Evolutionary conservation across 2,329 filamentous ascomycete species (phyloP).

Genomic region (Ophiostoma pallidulum): DNA sequence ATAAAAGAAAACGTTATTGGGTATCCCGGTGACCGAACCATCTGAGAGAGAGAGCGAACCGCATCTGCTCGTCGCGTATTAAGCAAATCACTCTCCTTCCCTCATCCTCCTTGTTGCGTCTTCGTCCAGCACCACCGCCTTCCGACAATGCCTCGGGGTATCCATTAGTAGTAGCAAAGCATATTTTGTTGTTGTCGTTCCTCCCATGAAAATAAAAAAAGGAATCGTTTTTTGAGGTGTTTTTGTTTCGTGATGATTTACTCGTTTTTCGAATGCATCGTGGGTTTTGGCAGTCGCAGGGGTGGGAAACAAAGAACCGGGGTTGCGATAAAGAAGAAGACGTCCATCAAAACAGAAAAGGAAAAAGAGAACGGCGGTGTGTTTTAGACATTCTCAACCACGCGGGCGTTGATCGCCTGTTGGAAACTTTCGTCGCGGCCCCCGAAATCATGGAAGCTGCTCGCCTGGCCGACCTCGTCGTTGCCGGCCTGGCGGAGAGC

Average conservation of each 20-base stretch:
- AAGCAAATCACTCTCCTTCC: background rate
- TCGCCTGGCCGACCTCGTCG: conserved; percentile 32
- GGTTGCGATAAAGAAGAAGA: conserved; percentile 18
- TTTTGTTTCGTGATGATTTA: conserved; percentile 1
- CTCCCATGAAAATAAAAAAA: conserved; percentile 2
- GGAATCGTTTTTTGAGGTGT: background rate
- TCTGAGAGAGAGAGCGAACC: background rate
- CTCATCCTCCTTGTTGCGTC: background rate
- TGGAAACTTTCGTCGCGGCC: conserved; percentile 56
- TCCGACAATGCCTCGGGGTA: conserved; percentile 3
- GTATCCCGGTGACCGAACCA: conserved; percentile 6
- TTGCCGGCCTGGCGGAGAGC: conserved; percentile 31
- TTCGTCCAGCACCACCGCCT: background rate
- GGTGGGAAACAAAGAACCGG: background rate
- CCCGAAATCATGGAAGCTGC: conserved; percentile 41
- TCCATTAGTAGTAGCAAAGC: background rate
- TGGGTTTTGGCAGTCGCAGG: background rate
- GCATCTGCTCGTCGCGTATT: background rate
- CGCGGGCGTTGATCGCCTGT: conserved; percentile 67
- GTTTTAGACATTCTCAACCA: conserved; percentile 75
- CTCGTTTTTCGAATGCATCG: background rate
- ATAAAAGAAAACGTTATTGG: background rate
- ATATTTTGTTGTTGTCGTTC: background rate
- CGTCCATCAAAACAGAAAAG: too few species aligned
- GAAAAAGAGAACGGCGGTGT: too few species aligned